These are phyloP conservation scores for Syzygium syzygioides DNA, from an alignment of 441 rosid genomes.

Conservation along the genomic window DNA sequence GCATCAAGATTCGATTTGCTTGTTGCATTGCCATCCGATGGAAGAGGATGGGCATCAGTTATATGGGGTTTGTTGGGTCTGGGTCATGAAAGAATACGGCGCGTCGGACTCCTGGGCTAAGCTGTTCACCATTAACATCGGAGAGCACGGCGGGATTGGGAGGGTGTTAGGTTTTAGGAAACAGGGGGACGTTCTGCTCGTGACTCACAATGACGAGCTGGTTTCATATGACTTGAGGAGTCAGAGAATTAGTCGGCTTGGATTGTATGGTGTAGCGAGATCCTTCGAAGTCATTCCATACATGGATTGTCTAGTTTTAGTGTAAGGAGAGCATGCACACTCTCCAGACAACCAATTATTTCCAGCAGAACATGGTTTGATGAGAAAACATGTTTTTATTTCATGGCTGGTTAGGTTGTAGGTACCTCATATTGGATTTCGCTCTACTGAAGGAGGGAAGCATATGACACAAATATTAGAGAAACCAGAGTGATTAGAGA, in stretches of 20 bases:
- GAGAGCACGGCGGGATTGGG: not conserved
- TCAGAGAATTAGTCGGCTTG: not conserved
- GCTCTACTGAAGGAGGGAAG: not conserved
- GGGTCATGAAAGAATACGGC: slow-evolving; percentile 2
- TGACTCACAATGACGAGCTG: not conserved
- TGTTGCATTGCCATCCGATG: slow-evolving; percentile 1
- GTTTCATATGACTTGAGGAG: slow-evolving; percentile 1
- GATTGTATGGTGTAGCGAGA: not conserved
- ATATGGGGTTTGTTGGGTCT: not conserved
- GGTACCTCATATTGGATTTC: not conserved
- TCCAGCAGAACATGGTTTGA: not conserved
- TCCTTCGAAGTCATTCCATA: not conserved
- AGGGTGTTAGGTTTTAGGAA: not conserved
- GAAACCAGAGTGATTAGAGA: not conserved
- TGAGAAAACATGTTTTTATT: not conserved
- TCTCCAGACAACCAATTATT: not conserved
- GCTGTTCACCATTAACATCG: not conserved
- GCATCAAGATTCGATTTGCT: not conserved
- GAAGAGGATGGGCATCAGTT: not conserved
- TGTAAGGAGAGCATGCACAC: not conserved
- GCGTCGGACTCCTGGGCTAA: not conserved
- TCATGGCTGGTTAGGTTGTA: not conserved
- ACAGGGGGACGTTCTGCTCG: not conserved
- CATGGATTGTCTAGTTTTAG: slow-evolving; percentile 6
- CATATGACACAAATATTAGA: not conserved